phyloP scores from a whole-genome alignment of 1,284 basidiomycete genomes.

The Puccinia horiana region DNA sequence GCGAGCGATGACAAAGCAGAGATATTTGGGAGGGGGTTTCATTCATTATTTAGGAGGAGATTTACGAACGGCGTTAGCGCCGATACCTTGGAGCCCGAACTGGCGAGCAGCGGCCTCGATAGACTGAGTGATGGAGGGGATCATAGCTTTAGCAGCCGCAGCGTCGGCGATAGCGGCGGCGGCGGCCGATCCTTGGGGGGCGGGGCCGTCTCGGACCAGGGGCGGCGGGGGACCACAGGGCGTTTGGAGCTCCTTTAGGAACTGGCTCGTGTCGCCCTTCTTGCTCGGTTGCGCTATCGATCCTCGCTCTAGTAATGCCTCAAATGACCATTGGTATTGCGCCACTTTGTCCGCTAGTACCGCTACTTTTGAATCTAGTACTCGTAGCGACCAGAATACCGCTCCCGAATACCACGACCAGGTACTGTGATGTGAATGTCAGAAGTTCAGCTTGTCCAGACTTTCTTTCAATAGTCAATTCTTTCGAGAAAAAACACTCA shows the following conservation, averaged over 20 bases:
- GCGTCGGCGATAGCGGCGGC: constrained; percentile 17
- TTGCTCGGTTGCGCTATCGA: constrained; percentile 7
- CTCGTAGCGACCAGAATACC: constrained; percentile 39
- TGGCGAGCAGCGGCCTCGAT: constrained; percentile 9
- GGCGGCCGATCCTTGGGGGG: constrained; percentile 20
- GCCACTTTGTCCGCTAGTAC: constrained; percentile 38
- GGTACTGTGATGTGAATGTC: constrained; percentile 35
- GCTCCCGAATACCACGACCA: constrained; percentile 55
- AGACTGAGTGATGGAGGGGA: background rate
- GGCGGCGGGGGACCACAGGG: constrained; percentile 26
- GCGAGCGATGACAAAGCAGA: too few species aligned
- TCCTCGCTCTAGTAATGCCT: constrained; percentile 20
- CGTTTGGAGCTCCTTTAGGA: constrained; percentile 18
- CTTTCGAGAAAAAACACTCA: background rate
- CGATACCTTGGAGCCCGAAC: constrained; percentile 31
- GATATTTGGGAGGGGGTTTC: too few species aligned
- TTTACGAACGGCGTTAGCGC: constrained; percentile 19
- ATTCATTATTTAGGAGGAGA: background rate
- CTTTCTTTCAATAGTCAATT: background rate
- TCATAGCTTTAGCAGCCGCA: constrained; percentile 29
- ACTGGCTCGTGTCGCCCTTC: constrained; percentile 21
- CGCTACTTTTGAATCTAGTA: constrained; percentile 25
- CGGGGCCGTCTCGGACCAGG: background rate
- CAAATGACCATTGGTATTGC: constrained; percentile 48
- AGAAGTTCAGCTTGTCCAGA: background rate